Conservation (phyloP, 768 basidiomycete genomes). For the Coprinellus micaceus region DNA sequence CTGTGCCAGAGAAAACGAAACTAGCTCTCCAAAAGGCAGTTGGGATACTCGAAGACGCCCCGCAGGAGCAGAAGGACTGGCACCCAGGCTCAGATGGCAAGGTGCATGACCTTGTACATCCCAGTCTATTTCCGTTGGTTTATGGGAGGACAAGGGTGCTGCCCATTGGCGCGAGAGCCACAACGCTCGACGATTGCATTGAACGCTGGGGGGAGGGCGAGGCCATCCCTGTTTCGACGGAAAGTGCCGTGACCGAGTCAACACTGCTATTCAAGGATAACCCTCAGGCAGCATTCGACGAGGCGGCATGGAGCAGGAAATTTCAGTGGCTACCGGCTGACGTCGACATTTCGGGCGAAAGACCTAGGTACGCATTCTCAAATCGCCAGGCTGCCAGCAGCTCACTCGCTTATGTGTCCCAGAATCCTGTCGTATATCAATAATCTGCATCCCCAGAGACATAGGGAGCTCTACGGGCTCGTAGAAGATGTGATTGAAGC, state of each 20-base stretch:
- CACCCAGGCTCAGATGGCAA: conserved; percentile 38
- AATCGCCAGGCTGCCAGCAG: not conserved
- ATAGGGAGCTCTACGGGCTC: conserved; percentile 19
- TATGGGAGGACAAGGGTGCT: conserved; percentile 26
- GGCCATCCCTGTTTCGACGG: not conserved
- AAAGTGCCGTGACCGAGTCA: too few species aligned
- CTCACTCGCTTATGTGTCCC: too few species aligned
- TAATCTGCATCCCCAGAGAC: conserved; percentile 30
- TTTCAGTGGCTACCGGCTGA: conserved; percentile 22
- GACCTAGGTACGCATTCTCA: conserved; percentile 8
- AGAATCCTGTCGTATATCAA: conserved; percentile 35
- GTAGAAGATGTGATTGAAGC: conserved; percentile 22
- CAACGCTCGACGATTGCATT: conserved; percentile 13
- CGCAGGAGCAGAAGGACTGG: conserved; percentile 37
- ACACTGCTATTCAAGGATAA: too few species aligned
- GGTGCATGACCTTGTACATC: conserved; percentile 44
- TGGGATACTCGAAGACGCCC: conserved; percentile 30
- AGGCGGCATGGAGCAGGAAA: conserved; percentile 11
- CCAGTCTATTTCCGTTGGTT: conserved; percentile 35
- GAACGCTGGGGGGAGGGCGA: conserved; percentile 9
- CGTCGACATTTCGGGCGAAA: conserved; percentile 14
- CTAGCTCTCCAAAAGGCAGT: conserved; percentile 18
- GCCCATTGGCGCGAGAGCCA: not conserved
- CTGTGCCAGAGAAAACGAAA: conserved; percentile 20
- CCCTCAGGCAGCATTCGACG: not conserved